Percentiles rank a stretch among this genome's conserved stretches.
These are phyloP conservation scores for Pyricularia sp. DNA, from an alignment of 2,329 filamentous ascomycete genomes.

Conservation along the genomic window DNA sequence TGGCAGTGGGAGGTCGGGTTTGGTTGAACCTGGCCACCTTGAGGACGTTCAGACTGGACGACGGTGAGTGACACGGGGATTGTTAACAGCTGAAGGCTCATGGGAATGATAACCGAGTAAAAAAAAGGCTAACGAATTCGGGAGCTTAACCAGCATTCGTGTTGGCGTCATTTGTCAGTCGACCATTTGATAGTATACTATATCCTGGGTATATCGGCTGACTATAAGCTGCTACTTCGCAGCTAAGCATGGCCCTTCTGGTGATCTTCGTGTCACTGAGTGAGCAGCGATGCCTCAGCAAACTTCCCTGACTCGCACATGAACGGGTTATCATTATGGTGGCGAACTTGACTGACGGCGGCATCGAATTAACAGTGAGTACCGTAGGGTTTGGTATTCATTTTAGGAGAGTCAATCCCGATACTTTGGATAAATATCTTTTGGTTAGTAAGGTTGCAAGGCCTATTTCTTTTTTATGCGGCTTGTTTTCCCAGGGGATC, in stretches of 20 bases:
- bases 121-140: background rate
- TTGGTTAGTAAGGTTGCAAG: background rate
- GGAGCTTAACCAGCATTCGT: background rate
- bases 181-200: background rate
- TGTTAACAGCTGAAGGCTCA: background rate
- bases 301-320: background rate
- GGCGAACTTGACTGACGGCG: background rate
- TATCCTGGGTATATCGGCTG: background rate
- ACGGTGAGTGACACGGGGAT: background rate
- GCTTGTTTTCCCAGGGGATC: background rate
- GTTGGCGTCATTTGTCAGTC: background rate
- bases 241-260: background rate
- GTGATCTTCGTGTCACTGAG: background rate
- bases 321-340: background rate
- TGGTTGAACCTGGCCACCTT: background rate
- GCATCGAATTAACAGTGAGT: background rate
- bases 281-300: background rate
- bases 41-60: slow-evolving; percentile 2
- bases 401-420: background rate
- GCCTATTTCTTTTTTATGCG: background rate
- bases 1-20: background rate
- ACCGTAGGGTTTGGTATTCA: slow-evolving; percentile 1
- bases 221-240: background rate
- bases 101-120: background rate
- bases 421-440: background rate